phyloP scores from a whole-genome alignment of 2,329 filamentous ascomycete genomes.

The Metarhizium guizhouense region DNA sequence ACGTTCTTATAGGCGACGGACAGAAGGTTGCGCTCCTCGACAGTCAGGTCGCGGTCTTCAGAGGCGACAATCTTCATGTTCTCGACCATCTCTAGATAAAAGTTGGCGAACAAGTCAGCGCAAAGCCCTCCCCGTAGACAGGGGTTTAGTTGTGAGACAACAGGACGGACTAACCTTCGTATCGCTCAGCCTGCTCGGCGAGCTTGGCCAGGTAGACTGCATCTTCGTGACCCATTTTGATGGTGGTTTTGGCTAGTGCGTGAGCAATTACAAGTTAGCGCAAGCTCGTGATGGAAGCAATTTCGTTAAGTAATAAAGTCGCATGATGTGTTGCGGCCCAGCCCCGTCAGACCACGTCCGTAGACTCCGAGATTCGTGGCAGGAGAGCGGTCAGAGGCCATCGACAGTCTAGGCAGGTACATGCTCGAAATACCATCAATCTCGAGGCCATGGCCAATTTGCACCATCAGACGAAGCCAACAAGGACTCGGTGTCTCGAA shows the following conservation, averaged over 20 bases:
- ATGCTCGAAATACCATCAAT: neutral
- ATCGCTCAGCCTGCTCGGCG: constrained; percentile 99
- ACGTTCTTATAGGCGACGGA: constrained; percentile 99
- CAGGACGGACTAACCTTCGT: constrained; percentile 73
- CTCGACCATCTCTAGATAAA: constrained; percentile 83
- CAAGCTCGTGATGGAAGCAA: neutral
- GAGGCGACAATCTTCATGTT: constrained; percentile 99
- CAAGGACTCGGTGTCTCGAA: neutral
- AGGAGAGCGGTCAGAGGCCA: constrained; percentile 2
- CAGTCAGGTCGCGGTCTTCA: constrained; percentile 71
- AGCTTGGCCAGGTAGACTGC: constrained; percentile 99
- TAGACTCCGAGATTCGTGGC: neutral
- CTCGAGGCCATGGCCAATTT: neutral
- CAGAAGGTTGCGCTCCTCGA: constrained; percentile 95
- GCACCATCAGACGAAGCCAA: neutral
- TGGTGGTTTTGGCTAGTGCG: constrained; percentile 2
- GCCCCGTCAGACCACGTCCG: neutral
- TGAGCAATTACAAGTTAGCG: constrained; percentile 1
- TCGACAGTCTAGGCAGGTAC: neutral
- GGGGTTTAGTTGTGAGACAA: neutral
- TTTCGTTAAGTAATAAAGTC: neutral
- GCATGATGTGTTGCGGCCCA: neutral
- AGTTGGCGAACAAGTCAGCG: constrained; percentile 14
- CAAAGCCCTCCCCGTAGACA: neutral
- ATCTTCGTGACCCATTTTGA: constrained; percentile 97